These are phyloP conservation scores for Aureococcus anophagefferens DNA, from an alignment of 108 stramenopile species.

Conservation along the genomic window DNA sequence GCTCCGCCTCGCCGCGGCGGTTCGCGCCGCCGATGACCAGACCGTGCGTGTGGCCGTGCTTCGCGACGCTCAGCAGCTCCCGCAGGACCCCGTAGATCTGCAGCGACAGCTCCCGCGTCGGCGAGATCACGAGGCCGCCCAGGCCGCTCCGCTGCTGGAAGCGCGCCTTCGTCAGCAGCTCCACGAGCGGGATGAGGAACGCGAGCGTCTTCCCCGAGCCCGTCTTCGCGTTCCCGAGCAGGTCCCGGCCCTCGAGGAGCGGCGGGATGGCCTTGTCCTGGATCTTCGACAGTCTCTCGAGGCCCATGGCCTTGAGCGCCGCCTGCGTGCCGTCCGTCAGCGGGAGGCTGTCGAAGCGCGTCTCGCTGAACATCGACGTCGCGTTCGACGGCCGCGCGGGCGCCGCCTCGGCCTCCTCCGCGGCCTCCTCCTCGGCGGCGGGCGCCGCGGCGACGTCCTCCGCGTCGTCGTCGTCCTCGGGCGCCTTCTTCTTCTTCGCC, in stretches of 20 bases:
- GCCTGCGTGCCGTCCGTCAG: constrained; percentile 73
- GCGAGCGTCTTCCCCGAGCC: constrained; percentile 95
- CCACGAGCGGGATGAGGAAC: constrained; percentile 85
- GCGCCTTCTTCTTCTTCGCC: background rate
- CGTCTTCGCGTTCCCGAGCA: constrained; percentile 97
- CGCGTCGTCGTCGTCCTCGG: background rate
- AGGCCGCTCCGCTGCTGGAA: constrained; percentile 84
- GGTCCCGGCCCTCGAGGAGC: constrained; percentile 80
- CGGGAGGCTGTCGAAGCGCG: constrained; percentile 66
- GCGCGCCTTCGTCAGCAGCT: constrained; percentile 78
- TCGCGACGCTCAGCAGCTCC: constrained; percentile 61
- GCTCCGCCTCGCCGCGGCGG: constrained; percentile 88
- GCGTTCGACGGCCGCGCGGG: constrained; percentile 2
- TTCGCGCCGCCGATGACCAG: constrained; percentile 96
- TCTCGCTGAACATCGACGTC: background rate
- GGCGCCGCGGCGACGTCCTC: constrained; percentile 12
- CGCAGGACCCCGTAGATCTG: constrained; percentile 98
- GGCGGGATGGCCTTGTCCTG: constrained; percentile 86
- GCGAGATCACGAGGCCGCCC: constrained; percentile 89
- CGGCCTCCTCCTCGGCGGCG: constrained; percentile 18
- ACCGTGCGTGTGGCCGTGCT: constrained; percentile 84
- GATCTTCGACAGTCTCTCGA: constrained; percentile 85
- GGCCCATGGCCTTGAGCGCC: constrained; percentile 62
- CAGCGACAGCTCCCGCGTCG: constrained; percentile 93
- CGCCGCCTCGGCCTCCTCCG: constrained; percentile 7